These are phyloP conservation scores for Melanomma pulvis-pyrius DNA, from an alignment of 495 filamentous ascomycete genomes.

Conservation along the genomic window DNA sequence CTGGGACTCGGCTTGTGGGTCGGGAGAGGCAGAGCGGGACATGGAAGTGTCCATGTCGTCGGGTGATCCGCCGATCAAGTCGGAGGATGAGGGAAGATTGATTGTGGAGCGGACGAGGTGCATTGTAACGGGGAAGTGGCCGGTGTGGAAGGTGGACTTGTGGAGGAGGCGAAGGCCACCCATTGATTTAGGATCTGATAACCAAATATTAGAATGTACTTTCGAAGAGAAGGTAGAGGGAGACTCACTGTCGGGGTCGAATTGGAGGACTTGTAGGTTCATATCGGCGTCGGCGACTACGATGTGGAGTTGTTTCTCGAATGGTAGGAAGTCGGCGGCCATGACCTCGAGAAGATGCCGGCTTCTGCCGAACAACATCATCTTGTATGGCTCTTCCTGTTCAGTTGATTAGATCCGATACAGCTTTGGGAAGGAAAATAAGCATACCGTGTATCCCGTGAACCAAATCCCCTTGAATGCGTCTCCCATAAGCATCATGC, in stretches of 20 bases:
- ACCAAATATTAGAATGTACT: conserved; percentile 15
- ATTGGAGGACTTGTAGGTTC: conserved; percentile 85
- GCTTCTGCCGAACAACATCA: conserved; percentile 91
- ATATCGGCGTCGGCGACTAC: conserved; percentile 82
- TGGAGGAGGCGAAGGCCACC: conserved; percentile 85
- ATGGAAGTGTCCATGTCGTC: conserved; percentile 46
- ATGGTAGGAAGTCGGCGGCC: conserved; percentile 84
- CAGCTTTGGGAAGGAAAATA: background rate
- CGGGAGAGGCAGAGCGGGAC: background rate
- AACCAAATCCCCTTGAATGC: conserved; percentile 95
- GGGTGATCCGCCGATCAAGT: conserved; percentile 44
- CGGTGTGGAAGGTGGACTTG: conserved; percentile 83
- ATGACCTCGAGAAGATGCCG: conserved; percentile 73
- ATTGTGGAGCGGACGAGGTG: conserved; percentile 71
- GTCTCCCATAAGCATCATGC: conserved; percentile 82
- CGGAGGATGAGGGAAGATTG: conserved; percentile 48
- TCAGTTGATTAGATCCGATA: conserved; percentile 1
- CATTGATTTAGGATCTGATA: conserved; percentile 85
- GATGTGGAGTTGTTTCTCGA: conserved; percentile 79
- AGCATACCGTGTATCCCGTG: conserved; percentile 76
- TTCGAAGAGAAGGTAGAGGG: background rate
- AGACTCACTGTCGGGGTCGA: conserved; percentile 79
- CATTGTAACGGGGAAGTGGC: conserved; percentile 71
- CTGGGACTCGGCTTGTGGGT: conserved; percentile 1
- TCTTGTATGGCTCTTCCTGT: conserved; percentile 87